phyloP scores from a whole-genome alignment of 2,329 filamentous ascomycete species.

The Metarhizium album region DNA sequence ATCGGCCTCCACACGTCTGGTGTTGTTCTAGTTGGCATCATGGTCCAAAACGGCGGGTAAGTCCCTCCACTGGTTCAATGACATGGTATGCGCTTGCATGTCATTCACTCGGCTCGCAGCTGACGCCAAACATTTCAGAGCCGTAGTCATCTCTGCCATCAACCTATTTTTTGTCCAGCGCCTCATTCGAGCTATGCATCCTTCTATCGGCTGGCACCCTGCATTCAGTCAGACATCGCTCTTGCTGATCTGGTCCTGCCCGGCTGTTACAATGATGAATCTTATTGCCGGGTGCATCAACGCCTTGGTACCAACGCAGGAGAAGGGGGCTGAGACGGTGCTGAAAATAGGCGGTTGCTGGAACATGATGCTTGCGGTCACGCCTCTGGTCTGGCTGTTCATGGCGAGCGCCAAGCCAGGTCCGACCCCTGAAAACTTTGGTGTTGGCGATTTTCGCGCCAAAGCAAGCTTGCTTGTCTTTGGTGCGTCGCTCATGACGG shows the following conservation, averaged over 20 bases:
- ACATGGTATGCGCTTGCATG: too few species aligned
- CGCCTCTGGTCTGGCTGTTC: slow-evolving; percentile 14
- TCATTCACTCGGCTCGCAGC: too few species aligned
- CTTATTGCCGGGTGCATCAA: slow-evolving; percentile 18
- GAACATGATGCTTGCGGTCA: slow-evolving; percentile 13
- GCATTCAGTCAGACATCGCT: slow-evolving; percentile 14
- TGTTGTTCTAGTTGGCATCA: slow-evolving; percentile 22
- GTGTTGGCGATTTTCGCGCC: slow-evolving; percentile 16
- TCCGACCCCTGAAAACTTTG: slow-evolving; percentile 21
- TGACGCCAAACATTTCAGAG: slow-evolving; percentile 12
- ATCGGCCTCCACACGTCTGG: slow-evolving; percentile 9
- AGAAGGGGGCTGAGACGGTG: slow-evolving; percentile 4
- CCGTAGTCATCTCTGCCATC: slow-evolving; percentile 23
- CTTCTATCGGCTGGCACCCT: slow-evolving; percentile 23
- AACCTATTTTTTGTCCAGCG: slow-evolving; percentile 30
- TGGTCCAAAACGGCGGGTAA: slow-evolving; percentile 26
- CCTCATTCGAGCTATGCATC: slow-evolving; percentile 26
- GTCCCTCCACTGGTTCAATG: too few species aligned
- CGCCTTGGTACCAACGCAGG: slow-evolving; percentile 8
- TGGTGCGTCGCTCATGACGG: slow-evolving; percentile 9
- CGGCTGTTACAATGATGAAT: slow-evolving; percentile 19
- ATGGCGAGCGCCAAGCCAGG: slow-evolving; percentile 16
- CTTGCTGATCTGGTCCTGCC: slow-evolving; percentile 17
- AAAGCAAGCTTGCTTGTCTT: slow-evolving; percentile 20
- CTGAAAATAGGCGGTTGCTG: slow-evolving; percentile 13